phyloP scores from a whole-genome alignment of 441 rosid species.

The Iberis amara region DNA sequence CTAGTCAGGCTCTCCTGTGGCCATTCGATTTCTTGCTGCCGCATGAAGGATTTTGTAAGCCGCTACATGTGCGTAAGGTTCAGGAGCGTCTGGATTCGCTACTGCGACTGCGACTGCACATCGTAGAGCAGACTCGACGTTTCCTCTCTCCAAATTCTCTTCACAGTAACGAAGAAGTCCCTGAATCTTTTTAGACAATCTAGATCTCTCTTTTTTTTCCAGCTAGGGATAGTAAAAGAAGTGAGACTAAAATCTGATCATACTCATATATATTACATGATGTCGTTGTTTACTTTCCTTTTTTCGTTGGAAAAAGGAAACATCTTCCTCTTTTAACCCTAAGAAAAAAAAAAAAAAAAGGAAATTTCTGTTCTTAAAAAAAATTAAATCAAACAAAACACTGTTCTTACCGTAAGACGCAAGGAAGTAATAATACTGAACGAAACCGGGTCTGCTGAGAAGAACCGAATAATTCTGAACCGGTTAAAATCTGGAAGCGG shows the following conservation, averaged over 20 bases:
- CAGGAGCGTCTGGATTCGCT: slow-evolving; percentile 17
- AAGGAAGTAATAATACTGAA: no score
- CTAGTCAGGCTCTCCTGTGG: slow-evolving; percentile 26
- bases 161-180: slow-evolving; percentile 22
- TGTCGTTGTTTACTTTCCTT: slow-evolving; percentile 10
- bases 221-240: no score
- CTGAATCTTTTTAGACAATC: slow-evolving; percentile 9
- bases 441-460: slow-evolving; percentile 18
- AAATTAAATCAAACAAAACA: not conserved
- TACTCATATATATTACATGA: no score
- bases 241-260: not conserved
- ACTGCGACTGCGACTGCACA: slow-evolving; percentile 8
- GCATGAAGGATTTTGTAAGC: slow-evolving; percentile 27
- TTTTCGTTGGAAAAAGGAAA: not conserved
- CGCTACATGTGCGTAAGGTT: slow-evolving; percentile 21
- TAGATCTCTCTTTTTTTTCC: not conserved
- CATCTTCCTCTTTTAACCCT: not conserved
- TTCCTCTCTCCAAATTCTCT: slow-evolving; percentile 22
- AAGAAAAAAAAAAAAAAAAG: not conserved
- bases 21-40: slow-evolving; percentile 6
- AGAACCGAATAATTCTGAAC: not conserved
- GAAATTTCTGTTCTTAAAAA: slow-evolving; percentile 3
- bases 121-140: slow-evolving; percentile 15
- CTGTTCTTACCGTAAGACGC: not conserved
- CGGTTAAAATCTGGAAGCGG: not conserved